Evolutionary conservation across 768 basidiomycete species (phyloP), one percentile per base, ranked within the genome.

Genomic region (Boletus edulis): DNA sequence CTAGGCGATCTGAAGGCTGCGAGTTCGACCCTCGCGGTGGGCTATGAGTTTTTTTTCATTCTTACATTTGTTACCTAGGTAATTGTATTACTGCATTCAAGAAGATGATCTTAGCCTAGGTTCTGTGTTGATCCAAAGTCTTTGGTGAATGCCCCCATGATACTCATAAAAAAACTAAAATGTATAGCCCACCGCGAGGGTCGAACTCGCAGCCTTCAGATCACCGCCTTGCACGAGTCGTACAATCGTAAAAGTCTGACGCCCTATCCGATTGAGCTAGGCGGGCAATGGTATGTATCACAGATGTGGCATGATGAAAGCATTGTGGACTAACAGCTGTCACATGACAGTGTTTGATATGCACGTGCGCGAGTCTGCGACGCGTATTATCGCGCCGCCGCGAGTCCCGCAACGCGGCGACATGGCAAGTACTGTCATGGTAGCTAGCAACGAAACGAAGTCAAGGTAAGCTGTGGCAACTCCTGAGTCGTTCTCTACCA

Each of bases 171-270:
- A 32, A 46, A 27, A 27, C 27, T 1, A 48, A 55, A 55, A 50
- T 2, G n/a, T 18, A 17, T 83, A 85, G 84, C 84, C 85, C 84
- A 85, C 83, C 84, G 85, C 85, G 85, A 84, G 85, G 84, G 78
- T 86, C 85, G 85, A 86, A 86, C 85, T 84, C 85, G 85, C 85
- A 86, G 82, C 85, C 85, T 86, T 86, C 82, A 86, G 85, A 86
- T 48, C 70, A 75, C 78, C 77, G 75, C 78, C 62, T 67, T 69
- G 67, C 49, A 64, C 62, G 52, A 63, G 55, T 61, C 34, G 68
- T 62, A 66, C 67, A 65, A 62, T 56, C 52, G 61, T 81, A 81
- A 80, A 76, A 80, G 80, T 81, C 79, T 82, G 79, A 81, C 79
- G 79, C 79, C 81, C 80, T 81, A 82, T 81, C 79, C 79, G 79